Evolutionary conservation across 805 yeast genomes (phyloP).

Genomic region (Teunomyces cretensis): DNA sequence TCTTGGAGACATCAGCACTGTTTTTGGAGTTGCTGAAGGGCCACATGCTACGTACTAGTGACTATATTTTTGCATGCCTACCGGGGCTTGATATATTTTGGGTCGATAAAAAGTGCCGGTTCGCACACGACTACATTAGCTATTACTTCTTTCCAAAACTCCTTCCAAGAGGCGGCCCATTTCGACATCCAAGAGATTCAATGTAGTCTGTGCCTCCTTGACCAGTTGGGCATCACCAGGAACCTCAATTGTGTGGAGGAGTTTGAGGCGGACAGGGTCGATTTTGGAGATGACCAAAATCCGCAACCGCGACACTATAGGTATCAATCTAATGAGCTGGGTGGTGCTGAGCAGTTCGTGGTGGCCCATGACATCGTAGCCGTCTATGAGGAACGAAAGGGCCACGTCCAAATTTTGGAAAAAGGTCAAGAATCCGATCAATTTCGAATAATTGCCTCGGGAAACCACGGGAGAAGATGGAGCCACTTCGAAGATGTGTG

Average conservation of each 20-base stretch:
- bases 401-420: conserved; percentile 38
- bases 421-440: conserved; percentile 23
- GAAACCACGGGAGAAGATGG: conserved; percentile 7
- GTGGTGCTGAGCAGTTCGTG: conserved; percentile 41
- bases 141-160: conserved; percentile 26
- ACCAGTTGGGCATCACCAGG: background rate
- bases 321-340: conserved; percentile 50
- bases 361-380: conserved; percentile 24
- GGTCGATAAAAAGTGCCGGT: background rate
- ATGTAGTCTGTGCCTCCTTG: background rate
- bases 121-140: background rate
- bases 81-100: background rate
- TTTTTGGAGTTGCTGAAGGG: conserved; percentile 22
- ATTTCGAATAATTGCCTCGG: conserved; percentile 9
- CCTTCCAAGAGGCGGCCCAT: conserved; percentile 41
- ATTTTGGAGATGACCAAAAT: conserved; percentile 33
- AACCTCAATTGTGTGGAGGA: conserved; percentile 4
- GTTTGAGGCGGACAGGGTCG: conserved; percentile 15
- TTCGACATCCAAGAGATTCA: conserved; percentile 31
- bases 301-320: conserved; percentile 55
- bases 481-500: conserved; percentile 13
- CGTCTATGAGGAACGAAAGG: conserved; percentile 28
- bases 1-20: conserved; percentile 29
- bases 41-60: conserved; percentile 23
- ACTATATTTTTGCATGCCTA: background rate